Base-by-base conservation (phyloP, 2,329 filamentous ascomycete genomes). In the Septoria linicola region DNA sequence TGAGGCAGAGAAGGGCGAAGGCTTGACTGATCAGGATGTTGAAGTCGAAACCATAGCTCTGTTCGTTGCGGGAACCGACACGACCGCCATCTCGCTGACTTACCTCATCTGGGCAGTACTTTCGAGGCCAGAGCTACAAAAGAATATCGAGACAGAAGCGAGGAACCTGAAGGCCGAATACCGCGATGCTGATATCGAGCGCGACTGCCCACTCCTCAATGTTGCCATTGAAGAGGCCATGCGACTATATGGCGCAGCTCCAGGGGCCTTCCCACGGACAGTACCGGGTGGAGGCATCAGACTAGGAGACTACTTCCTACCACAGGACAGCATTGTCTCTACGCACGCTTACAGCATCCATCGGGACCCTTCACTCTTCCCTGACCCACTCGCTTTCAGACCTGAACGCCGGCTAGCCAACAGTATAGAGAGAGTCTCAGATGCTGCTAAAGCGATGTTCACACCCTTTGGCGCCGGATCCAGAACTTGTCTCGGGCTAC, bases 41-140 rank as follows among this genome's bases (percentile, higher is more conserved):
- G 47, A 57, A n/a, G 25, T 53, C 14, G 67, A 69, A 41, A 62
- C 65, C 1, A 59, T 45, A 1, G 61, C 54, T 20, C 45, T 68
- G 3, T 64, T 68, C 40, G 53, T 68, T 8, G 66, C 66, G 5
- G 66, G 66, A 2, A 63, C 63, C 8, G 66, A 66, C 21, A 68
- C 67, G 2, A 68, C 66, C 0, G 62, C 64, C 14, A 58, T 63
- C 25, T 63, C 62, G 3, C 30, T 67, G 13, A 67, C 65, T 2
- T 68, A 63, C 46, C 40, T 67, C 2, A 45, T 63, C 11, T 69
- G 62, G 61, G 61, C 60, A 10, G 56, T 69, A 1, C 49, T 66
- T 2, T 50, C 49, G 7, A 48, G 59, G n/a, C 61, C 60, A 4
- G 49, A 55, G 8, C 36, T 64, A 17, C 58, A 57, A 4, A 27